phyloP scores from a whole-genome alignment of 2,329 filamentous ascomycete species.

The Trichoderma polysporum region DNA sequence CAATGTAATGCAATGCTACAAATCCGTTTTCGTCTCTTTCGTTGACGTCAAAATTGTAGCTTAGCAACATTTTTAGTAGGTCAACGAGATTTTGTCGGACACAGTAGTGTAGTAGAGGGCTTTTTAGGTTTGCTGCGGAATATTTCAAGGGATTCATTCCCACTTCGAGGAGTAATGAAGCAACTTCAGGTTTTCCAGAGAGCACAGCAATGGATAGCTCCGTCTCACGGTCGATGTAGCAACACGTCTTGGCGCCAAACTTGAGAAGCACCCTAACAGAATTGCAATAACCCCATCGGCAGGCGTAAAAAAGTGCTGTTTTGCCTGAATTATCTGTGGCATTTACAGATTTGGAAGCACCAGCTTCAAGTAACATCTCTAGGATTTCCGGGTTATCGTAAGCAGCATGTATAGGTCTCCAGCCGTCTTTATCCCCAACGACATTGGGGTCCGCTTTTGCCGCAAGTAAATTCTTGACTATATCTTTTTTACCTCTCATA shows the following conservation, averaged over 20 bases:
- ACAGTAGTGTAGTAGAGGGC: background rate
- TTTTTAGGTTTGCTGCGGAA: background rate
- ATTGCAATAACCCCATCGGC: background rate
- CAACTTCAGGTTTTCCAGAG: background rate
- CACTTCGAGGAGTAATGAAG: background rate
- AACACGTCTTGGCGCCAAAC: background rate
- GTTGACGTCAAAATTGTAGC: background rate
- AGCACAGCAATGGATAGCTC: background rate
- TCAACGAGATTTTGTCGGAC: background rate
- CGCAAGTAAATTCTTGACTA: background rate
- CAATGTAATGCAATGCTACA: background rate
- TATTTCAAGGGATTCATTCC: background rate
- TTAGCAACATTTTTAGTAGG: background rate
- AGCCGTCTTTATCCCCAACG: background rate
- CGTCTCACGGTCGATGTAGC: background rate
- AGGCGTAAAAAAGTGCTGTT: background rate
- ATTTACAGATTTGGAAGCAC: background rate
- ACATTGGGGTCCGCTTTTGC: background rate
- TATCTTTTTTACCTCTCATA: background rate
- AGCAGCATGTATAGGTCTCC: background rate
- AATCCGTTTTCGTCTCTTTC: background rate
- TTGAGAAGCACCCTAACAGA: background rate
- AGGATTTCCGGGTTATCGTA: background rate
- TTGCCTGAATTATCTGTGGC: background rate
- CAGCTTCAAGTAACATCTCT: background rate